A percentile compares a stretch with the other conserved stretches of the same genome.
Evolutionary conservation across 2,329 filamentous ascomycete species (phyloP).

Genomic region (Neofusicoccum cordaticola): DNA sequence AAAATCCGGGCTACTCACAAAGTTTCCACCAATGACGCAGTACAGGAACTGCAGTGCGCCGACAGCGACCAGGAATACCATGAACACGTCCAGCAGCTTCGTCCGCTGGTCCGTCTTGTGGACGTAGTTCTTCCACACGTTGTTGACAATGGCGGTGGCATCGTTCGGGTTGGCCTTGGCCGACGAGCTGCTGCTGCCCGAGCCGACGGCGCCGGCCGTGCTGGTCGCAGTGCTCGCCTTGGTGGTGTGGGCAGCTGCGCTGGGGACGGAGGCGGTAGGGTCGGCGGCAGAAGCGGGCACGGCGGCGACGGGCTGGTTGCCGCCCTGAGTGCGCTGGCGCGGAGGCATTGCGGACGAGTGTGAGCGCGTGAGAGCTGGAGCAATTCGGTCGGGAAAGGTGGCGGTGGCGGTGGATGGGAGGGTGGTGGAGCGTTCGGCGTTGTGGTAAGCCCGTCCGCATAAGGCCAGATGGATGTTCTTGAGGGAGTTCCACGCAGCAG

Average conservation of each 20-base stretch:
- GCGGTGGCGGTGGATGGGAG: constrained; percentile 7
- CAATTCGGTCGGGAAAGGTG: not conserved
- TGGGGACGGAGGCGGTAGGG: constrained; percentile 25
- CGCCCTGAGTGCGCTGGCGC: constrained; percentile 8
- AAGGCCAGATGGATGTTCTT: constrained; percentile 15
- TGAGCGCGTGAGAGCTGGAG: not conserved
- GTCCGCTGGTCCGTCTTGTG: constrained; percentile 82
- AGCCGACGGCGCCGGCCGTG: constrained; percentile 18
- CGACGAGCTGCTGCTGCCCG: constrained; percentile 18
- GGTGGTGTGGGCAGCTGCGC: constrained; percentile 14
- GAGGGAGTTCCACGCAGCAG: not conserved
- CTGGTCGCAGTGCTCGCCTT: constrained; percentile 18
- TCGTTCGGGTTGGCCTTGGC: constrained; percentile 35
- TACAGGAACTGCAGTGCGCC: constrained; percentile 92
- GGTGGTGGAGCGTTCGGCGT: not conserved
- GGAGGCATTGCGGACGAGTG: constrained; percentile 15
- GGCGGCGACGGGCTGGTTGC: constrained; percentile 12
- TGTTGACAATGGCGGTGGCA: constrained; percentile 59
- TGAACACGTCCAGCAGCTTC: constrained; percentile 87
- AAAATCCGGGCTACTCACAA: constrained; percentile 59
- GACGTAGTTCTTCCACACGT: constrained; percentile 75
- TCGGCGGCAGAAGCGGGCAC: constrained; percentile 18
- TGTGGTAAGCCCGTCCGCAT: not conserved
- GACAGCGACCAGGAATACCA: constrained; percentile 80
- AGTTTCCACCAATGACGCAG: constrained; percentile 88